Conservation (phyloP, 140 eudicot species). For the Stevia rebaudiana region DNA sequence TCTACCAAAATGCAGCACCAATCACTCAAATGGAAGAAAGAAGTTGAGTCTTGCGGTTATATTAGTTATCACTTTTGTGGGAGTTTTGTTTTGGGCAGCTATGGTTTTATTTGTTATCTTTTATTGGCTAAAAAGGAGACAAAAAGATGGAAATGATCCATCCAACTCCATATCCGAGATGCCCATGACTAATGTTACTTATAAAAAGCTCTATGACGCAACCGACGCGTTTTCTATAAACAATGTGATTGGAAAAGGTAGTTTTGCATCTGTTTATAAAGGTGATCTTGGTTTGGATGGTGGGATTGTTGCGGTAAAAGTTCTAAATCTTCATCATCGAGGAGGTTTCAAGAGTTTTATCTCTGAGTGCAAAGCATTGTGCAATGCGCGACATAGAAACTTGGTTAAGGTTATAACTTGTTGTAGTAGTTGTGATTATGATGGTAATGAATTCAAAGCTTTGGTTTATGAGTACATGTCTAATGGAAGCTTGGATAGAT, state of each 20-base stretch:
- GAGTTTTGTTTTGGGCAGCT: background rate
- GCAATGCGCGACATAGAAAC: conserved; percentile 22
- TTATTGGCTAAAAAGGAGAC: conserved; percentile 9
- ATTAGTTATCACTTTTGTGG: background rate
- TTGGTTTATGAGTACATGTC: conserved; percentile 34
- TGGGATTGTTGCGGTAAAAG: conserved; percentile 25
- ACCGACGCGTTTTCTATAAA: conserved; percentile 20
- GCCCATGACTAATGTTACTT: conserved; percentile 5
- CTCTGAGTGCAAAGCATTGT: conserved; percentile 29
- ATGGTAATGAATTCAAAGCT: conserved; percentile 36
- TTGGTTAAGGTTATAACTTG: conserved; percentile 28
- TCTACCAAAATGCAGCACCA: conserved; percentile 16
- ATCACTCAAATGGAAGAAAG: background rate
- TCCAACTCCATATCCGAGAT: background rate
- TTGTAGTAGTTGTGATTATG: conserved; percentile 21
- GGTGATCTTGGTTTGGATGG: background rate
- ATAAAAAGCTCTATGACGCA: conserved; percentile 14
- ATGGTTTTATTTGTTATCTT: background rate
- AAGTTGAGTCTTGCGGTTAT: background rate
- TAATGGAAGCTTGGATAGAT: conserved; percentile 33
- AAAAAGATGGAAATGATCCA: background rate
- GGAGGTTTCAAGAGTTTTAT: conserved; percentile 35
- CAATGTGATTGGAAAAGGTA: conserved; percentile 29
- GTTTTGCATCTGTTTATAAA: conserved; percentile 32
- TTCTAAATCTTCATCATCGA: conserved; percentile 21